A percentile compares a stretch with the other conserved stretches of the same genome.
Conservation (phyloP, 495 filamentous ascomycete genomes). For the Talaromyces borbonicus region DNA sequence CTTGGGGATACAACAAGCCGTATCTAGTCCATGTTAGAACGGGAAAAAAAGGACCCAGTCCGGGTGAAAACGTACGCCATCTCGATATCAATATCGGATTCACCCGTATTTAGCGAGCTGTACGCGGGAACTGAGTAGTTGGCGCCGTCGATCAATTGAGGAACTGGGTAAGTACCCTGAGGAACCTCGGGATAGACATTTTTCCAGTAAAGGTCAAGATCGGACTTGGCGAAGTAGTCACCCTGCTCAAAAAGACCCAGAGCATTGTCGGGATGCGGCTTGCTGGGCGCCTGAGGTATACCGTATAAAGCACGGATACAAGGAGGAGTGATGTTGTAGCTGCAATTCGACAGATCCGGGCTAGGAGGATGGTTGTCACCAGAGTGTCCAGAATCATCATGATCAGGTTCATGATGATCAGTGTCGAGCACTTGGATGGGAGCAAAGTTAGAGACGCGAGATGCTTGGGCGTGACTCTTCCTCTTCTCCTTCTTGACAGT, state of each 20-base stretch:
- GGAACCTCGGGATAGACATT: conserved; percentile 34
- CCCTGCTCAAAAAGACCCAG: conserved; percentile 45
- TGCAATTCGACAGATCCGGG: conserved; percentile 25
- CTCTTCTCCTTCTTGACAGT: conserved; percentile 2
- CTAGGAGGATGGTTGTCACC: not conserved
- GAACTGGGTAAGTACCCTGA: conserved; percentile 31
- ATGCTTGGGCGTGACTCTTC: not conserved
- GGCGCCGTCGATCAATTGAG: conserved; percentile 34
- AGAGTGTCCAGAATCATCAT: not conserved
- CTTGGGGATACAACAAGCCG: conserved; percentile 42
- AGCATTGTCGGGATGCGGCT: conserved; percentile 28
- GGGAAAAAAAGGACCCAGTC: too few relatives aligned
- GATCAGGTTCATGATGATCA: too few relatives aligned
- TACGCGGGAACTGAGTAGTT: conserved; percentile 24
- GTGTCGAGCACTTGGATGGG: not conserved
- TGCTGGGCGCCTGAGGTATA: conserved; percentile 30
- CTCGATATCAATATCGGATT: conserved; percentile 41
- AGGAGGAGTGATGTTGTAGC: conserved; percentile 38
- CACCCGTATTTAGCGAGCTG: conserved; percentile 19
- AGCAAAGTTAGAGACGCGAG: not conserved
- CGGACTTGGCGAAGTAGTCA: conserved; percentile 41
- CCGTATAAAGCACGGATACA: conserved; percentile 45
- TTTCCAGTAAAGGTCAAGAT: conserved; percentile 49
- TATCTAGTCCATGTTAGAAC: not conserved
- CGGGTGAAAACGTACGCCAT: conserved; percentile 21